These are phyloP conservation scores for Apiotrichum brassicae DNA, from an alignment of 1,284 basidiomycete species.

Conservation along the genomic window DNA sequence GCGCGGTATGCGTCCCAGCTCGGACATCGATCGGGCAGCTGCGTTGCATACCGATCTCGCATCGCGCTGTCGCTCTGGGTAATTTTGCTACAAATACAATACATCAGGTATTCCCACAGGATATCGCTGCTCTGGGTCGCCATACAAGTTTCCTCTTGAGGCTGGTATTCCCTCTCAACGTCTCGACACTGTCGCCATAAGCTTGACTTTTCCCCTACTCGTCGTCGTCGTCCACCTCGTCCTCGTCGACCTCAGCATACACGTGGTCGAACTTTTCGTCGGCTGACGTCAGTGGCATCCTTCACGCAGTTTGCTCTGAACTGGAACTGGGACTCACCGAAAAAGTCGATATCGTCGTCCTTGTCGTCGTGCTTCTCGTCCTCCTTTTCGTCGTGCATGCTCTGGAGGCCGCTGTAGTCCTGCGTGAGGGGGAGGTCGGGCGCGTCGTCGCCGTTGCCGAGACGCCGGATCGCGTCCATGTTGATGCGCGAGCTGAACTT, in stretches of 20 bases:
- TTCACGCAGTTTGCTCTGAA: too few species aligned
- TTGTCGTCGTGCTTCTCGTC: constrained; percentile 18
- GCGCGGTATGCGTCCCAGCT: too few species aligned
- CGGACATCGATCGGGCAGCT: too few species aligned
- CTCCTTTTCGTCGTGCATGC: constrained; percentile 24
- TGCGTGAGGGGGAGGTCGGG: constrained; percentile 4
- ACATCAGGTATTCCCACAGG: too few species aligned
- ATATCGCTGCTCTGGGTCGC: too few species aligned
- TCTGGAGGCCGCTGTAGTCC: constrained; percentile 16
- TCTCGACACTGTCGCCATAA: too few species aligned
- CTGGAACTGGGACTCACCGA: background rate
- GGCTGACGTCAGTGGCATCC: background rate
- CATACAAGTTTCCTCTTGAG: too few species aligned
- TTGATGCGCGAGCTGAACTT: constrained; percentile 41
- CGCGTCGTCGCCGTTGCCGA: constrained; percentile 16
- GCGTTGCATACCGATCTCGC: too few species aligned
- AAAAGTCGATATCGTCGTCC: constrained; percentile 8
- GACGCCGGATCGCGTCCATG: constrained; percentile 27
- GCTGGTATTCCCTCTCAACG: too few species aligned
- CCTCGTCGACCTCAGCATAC: constrained; percentile 5
- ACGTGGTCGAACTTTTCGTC: constrained; percentile 8
- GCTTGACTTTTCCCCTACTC: too few species aligned
- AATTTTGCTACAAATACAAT: too few species aligned
- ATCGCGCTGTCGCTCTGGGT: too few species aligned
- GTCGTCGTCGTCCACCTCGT: constrained; percentile 3